Conservation (phyloP, 2,329 filamentous ascomycete genomes). For the Trichoderma sp. region DNA sequence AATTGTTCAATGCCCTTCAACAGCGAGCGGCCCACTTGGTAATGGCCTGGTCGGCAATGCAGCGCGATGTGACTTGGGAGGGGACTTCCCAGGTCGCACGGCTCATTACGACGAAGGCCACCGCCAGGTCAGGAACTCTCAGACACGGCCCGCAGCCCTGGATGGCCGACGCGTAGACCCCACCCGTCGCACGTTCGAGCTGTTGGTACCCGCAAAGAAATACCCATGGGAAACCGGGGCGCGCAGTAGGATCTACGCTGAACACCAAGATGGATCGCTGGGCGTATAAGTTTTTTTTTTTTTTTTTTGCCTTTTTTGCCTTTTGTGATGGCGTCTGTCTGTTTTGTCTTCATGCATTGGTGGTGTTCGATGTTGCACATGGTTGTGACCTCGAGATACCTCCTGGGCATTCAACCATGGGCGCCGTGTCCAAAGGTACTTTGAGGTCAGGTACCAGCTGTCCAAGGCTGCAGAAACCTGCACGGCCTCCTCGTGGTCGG, state of each 20-base stretch:
- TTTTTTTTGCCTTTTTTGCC: conserved; percentile 1
- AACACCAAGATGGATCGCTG: conserved; percentile 24
- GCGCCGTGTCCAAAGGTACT: neutral
- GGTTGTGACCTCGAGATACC: neutral
- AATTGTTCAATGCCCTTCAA: neutral
- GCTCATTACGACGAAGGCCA: neutral
- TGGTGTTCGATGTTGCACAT: neutral
- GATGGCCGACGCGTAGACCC: neutral
- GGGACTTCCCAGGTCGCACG: neutral
- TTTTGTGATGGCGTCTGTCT: neutral
- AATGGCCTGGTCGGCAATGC: neutral
- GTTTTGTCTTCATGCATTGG: neutral
- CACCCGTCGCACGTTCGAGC: neutral
- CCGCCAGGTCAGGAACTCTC: conserved; percentile 10
- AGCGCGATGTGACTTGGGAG: neutral
- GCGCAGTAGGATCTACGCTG: conserved; percentile 30
- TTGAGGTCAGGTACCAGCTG: neutral
- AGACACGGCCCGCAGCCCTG: conserved; percentile 23
- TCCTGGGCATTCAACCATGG: neutral
- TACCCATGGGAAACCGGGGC: conserved; percentile 31
- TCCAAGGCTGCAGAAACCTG: neutral
- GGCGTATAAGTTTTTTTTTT: conserved; percentile 21
- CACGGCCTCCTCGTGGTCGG: neutral
- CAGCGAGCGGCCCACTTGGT: neutral
- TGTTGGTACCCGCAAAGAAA: conserved; percentile 29